Base-by-base conservation (phyloP, 441 rosid genomes). In the Populus trichocarpa region DNA sequence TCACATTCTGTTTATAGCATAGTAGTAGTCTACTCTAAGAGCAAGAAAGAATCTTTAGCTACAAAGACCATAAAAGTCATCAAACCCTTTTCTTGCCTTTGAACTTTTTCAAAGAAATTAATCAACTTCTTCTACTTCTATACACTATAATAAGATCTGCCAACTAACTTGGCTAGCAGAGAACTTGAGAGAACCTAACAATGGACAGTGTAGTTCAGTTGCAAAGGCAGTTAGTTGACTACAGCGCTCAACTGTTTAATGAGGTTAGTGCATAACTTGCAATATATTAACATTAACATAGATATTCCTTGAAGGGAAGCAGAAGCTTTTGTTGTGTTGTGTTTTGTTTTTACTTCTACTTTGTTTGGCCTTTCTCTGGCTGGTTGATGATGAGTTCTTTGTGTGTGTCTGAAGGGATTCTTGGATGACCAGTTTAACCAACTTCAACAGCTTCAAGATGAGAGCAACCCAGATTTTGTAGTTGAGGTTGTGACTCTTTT, bases 401-500 rank as follows among this genome's bases (percentile, higher is more conserved):
- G 66, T 40, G 67, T 63, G 50, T 38, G 20, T 76, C 80, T 35
- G 78, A 72, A 91, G 95, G 92, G 89, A 61, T 83, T 81, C 70
- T 80, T 89, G 85, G 90, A 91, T 82, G 92, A 87, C 8, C 95
- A 91, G 64, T 91, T 89, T 67, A 87, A 72, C 53, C 91, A 89
- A 67, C 92, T 91, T 72, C 91, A 82, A 75, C 87, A 88, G 42
- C 88, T 91, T 71, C 91, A 88, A 85, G 95, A 91, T 82, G 92
- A 89, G 85, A 88, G 83, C 85, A 91, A 87, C 86, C 95, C 95
- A 32, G 87, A 89, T 79, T 89, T 91, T 81, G 93, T 89, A 23
- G 89, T 79, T 46, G 95, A 91, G 85, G 93, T 89, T 30, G 92
- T 88, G 46, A 80, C 91, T 23, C 90, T 89, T 75, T 91, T 88